Evolutionary conservation across 192 early-diverging fungal species (phyloP), one percentile per base, ranked within the genome.

Genomic region (Diversispora eburnea): DNA sequence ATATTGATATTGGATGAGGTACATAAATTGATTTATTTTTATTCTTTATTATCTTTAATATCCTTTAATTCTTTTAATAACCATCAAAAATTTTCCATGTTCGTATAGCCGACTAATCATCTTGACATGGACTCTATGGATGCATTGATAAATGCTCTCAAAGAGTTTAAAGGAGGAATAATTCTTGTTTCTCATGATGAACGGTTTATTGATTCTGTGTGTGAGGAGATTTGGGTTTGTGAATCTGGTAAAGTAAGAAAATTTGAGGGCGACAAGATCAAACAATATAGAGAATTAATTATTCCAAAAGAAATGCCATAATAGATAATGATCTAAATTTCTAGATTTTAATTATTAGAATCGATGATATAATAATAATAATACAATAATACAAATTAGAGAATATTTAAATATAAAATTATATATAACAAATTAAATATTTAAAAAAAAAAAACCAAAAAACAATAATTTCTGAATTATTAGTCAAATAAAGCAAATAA

Each of bases 161-260:
- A 86, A 52, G 88, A 86, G 72, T 99, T 95, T 79, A 86, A 90
- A 70, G 98, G 98, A 74, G 98, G 95, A 49, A 92, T 99, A 13
- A 91, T 95, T 60, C 88, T 99, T 69, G 97, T 99, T 55, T 94
- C 91, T 67, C 98, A 98, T 90, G 97, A 98, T 83, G 96, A 98
- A 80, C 86, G 98, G 43, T 91, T 99, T 75, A 98, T 99, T 64
- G 87, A 87, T 76, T 82, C 86, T 12, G 89, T 93, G n/a, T 91
- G 91, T 82, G 88, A 83, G 17, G 92, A 94, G 73, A 86, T 94
- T 67, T 99, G 98, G 98, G 89, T 98, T 13, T 99, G 98, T 80
- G 89, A 91, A 42, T 85, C 86, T 61, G 88, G 92, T 22, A 90
- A 87, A 78, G 85, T 99, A 67, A 84, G 79, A 63, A 90, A 91